phyloP scores from a whole-genome alignment of 441 rosid genomes.

The Pelargonium citronellum region DNA sequence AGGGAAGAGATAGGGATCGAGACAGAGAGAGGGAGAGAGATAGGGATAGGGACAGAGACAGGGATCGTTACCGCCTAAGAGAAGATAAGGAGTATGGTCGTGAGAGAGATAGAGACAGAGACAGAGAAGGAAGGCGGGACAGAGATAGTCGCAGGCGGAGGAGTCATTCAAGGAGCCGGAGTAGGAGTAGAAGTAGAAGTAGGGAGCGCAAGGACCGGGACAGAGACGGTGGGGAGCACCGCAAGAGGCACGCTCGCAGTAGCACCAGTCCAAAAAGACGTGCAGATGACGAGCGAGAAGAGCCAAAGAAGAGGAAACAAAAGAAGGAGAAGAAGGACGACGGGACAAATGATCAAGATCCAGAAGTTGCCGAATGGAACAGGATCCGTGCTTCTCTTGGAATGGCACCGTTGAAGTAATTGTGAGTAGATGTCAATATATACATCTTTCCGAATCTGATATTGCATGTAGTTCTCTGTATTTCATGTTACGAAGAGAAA shows the following conservation, averaged over 20 bases:
- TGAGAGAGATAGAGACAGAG: slow-evolving; percentile 52
- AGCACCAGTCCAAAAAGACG: slow-evolving; percentile 49
- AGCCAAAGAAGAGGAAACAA: slow-evolving; percentile 29
- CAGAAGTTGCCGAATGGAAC: slow-evolving; percentile 88
- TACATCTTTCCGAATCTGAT: background rate
- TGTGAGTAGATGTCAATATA: background rate
- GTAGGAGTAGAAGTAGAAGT: slow-evolving; percentile 61
- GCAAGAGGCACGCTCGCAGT: slow-evolving; percentile 49
- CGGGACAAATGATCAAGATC: slow-evolving; percentile 74
- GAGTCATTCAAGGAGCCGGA: slow-evolving; percentile 56
- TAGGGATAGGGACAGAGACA: slow-evolving; percentile 41
- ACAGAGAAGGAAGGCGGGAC: slow-evolving; percentile 61
- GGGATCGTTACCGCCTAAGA: slow-evolving; percentile 45
- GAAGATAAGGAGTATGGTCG: slow-evolving; percentile 58
- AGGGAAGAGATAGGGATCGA: slow-evolving; percentile 32
- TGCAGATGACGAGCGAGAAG: slow-evolving; percentile 28
- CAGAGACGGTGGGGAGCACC: slow-evolving; percentile 21
- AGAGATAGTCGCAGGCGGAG: slow-evolving; percentile 64
- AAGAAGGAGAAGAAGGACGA: slow-evolving; percentile 61
- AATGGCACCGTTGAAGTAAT: slow-evolving; percentile 55
- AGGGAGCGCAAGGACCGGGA: slow-evolving; percentile 45
- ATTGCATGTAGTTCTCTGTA: background rate
- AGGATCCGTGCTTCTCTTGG: slow-evolving; percentile 70
- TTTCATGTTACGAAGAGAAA: background rate
- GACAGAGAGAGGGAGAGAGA: slow-evolving; percentile 43